phyloP scores from a whole-genome alignment of 2,329 filamentous ascomycete genomes.

The Trichophyton benhamiae region DNA sequence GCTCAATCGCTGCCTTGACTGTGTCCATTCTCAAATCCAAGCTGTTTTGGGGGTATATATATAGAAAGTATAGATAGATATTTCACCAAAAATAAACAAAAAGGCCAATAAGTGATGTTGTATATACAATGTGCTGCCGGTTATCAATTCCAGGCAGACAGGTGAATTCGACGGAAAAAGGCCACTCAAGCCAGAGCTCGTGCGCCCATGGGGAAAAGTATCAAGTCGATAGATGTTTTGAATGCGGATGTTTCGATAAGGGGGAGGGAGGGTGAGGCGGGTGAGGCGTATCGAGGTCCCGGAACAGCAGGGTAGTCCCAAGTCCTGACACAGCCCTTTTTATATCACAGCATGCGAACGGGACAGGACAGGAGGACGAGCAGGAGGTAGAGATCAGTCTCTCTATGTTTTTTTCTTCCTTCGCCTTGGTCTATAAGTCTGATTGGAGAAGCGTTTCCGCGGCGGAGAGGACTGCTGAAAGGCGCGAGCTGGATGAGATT shows the following conservation, averaged over 20 bases:
- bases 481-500: background rate
- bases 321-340: background rate
- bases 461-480: background rate
- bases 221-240: too few relatives aligned
- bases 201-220: background rate
- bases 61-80: background rate
- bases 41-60: background rate
- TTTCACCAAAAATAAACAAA: background rate
- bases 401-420: background rate
- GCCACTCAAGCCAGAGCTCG: background rate
- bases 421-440: background rate
- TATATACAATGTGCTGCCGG: background rate
- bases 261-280: too few relatives aligned
- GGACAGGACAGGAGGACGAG: background rate
- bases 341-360: background rate
- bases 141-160: background rate
- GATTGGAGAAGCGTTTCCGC: background rate
- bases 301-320: background rate
- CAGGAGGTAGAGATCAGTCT: too few relatives aligned
- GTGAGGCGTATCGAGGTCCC: background rate
- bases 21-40: background rate
- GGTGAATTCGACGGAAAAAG: background rate
- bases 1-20: background rate
- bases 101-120: too few relatives aligned
- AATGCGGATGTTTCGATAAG: too few relatives aligned